Percentiles rank a stretch among this genome's conserved stretches.
Conservation (phyloP, 2,329 filamentous ascomycete species). For the Venturia carpophila region DNA sequence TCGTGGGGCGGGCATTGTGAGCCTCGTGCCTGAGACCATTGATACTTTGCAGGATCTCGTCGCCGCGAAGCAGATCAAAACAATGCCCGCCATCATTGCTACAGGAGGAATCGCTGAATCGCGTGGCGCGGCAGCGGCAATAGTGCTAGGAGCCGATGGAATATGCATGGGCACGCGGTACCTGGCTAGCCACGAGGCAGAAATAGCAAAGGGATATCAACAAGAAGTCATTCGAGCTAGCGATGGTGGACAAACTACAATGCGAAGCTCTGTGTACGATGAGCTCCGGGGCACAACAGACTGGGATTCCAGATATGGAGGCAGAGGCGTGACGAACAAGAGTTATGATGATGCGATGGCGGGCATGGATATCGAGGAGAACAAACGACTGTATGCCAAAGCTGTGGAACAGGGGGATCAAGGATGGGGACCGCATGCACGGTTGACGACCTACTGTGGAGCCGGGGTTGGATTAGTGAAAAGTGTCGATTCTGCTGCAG, state of each 20-base stretch:
- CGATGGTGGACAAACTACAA: slow-evolving; percentile 47
- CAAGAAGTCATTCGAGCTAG: slow-evolving; percentile 38
- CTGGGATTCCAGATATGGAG: slow-evolving; percentile 53
- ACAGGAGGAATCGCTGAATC: slow-evolving; percentile 54
- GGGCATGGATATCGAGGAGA: slow-evolving; percentile 36
- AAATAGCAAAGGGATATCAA: slow-evolving; percentile 40
- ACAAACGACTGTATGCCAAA: slow-evolving; percentile 38
- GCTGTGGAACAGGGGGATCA: slow-evolving; percentile 40
- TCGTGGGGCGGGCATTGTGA: slow-evolving; percentile 46
- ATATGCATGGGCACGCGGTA: slow-evolving; percentile 58
- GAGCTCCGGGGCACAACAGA: slow-evolving; percentile 46
- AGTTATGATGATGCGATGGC: slow-evolving; percentile 38
- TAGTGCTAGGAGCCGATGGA: slow-evolving; percentile 47
- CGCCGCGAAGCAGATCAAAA: slow-evolving; percentile 25
- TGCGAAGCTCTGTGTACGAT: slow-evolving; percentile 46
- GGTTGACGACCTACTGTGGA: slow-evolving; percentile 56
- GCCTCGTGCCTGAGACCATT: slow-evolving; percentile 50
- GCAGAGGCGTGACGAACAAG: slow-evolving; percentile 49
- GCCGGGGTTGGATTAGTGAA: slow-evolving; percentile 53
- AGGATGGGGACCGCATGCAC: slow-evolving; percentile 45
- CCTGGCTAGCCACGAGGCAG: slow-evolving; percentile 45
- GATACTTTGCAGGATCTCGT: slow-evolving; percentile 36
- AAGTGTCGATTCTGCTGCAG: slow-evolving; percentile 41
- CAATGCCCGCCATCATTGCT: slow-evolving; percentile 40
- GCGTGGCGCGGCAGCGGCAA: slow-evolving; percentile 47